Evolutionary conservation across 345 rosid species (phyloP).

Genomic region (Bruguiera parviflora): DNA sequence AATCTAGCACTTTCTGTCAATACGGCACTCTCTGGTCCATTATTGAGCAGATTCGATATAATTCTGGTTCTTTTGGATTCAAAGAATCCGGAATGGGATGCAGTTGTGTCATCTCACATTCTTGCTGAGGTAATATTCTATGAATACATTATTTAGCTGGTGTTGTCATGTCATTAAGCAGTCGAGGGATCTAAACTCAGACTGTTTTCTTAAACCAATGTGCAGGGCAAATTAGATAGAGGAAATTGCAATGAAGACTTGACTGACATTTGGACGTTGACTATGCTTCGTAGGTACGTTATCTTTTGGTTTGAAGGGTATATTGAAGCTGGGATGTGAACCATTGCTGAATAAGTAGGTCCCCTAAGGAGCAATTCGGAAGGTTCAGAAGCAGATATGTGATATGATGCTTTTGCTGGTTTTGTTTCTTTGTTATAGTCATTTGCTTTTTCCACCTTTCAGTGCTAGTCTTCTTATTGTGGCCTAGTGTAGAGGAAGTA

Average conservation of each 20-base stretch:
- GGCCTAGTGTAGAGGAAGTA: background rate
- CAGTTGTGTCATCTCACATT: slow-evolving; percentile 95
- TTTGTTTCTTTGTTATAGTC: background rate
- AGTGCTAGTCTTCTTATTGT: background rate
- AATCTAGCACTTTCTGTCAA: slow-evolving; percentile 83
- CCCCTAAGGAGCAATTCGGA: background rate
- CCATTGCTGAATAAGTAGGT: background rate
- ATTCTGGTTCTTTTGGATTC: slow-evolving; percentile 92
- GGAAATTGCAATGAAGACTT: slow-evolving; percentile 45
- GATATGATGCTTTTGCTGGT: background rate
- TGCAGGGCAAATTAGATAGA: slow-evolving; percentile 49
- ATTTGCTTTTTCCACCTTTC: background rate
- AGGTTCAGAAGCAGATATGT: background rate
- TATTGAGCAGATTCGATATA: slow-evolving; percentile 90
- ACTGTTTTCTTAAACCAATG: slow-evolving; percentile 19
- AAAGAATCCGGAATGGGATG: slow-evolving; percentile 98
- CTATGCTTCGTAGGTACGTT: slow-evolving; percentile 72
- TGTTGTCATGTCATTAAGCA: slow-evolving; percentile 4
- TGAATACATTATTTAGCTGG: background rate
- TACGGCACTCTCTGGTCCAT: slow-evolving; percentile 92
- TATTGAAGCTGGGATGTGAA: background rate
- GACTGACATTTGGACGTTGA: slow-evolving; percentile 59
- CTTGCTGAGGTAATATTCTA: slow-evolving; percentile 62
- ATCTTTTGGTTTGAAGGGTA: slow-evolving; percentile 1
- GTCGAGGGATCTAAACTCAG: slow-evolving; percentile 3